Base-by-base conservation (phyloP, 1,139 yeast species). In the Taphrina wiesneri region DNA sequence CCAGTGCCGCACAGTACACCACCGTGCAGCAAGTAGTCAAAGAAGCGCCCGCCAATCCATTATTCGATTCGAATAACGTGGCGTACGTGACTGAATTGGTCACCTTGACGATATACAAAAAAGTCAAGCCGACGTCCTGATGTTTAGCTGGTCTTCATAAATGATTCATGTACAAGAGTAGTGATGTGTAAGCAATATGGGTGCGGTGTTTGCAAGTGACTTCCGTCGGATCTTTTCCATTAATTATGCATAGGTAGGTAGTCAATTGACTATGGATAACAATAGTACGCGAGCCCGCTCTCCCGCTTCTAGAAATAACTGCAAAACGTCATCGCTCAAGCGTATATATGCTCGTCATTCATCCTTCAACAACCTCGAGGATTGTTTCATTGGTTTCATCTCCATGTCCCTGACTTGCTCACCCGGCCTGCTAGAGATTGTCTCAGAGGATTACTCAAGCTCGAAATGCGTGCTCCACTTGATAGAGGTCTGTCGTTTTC, bases 321-420 rank as follows among this genome's bases (percentile, higher is more conserved):
- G 7, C 34, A 30, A 11, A 30, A 11, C 36, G 36, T 32, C 36
- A n/a, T 39, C 43, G 43, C 43, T 39, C 13, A 39, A 39, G 19
- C 43, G n/a, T 45, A 45, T 17, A n/a, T 11, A 21, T 45, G 49
- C 49, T 45, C 49, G 49, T 23, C 49, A 21, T 21, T 21, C 49
- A n/a, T 39, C 45, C n/a, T 39, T 39, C n/a, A 6, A 39, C 13
- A 32, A 32, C 13, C 39, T 32, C 39, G 45, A 15, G 7, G 19
- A 13, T 39, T 15, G 17, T 39, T 17, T 15, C n/a, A 15, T 39
- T n/a, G n/a, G 45, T 19, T 21, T 59, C 28, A 60, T 51, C 64
- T 52, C 64, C 64, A 60, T 7, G 64, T 56, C 1, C 64, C 64
- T 2, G 57, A 51, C 15, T 45, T 53, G 43, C 57, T 30, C 54